A percentile compares a stretch with the other conserved stretches of the same genome.
Evolutionary conservation across 176 grass and related monocot species (phyloP).

Genomic region (Oryza glaberrima): DNA sequence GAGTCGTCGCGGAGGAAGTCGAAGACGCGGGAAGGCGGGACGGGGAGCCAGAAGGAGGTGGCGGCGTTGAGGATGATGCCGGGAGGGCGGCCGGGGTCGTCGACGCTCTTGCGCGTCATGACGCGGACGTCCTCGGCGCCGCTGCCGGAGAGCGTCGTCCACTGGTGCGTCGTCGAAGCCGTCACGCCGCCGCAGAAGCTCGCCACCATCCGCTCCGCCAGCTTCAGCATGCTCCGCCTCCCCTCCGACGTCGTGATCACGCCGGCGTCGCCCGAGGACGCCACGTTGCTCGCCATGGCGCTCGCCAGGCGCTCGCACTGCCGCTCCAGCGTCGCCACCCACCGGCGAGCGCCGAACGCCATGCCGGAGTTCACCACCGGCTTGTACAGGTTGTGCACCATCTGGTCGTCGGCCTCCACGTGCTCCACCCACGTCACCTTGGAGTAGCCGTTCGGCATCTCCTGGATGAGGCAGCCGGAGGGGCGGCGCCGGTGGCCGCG

Average conservation of each 20-base stretch:
- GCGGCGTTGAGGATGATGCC: conserved; percentile 86
- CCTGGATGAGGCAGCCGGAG: conserved; percentile 82
- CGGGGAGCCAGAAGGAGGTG: conserved; percentile 88
- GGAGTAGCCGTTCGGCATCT: conserved; percentile 85
- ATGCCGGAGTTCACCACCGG: conserved; percentile 71
- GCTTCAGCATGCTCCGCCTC: conserved; percentile 72
- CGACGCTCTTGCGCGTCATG: conserved; percentile 78
- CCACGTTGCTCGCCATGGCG: conserved; percentile 48
- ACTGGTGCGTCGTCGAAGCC: conserved; percentile 75
- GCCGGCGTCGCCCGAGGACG: conserved; percentile 37
- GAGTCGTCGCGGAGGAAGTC: conserved; percentile 70
- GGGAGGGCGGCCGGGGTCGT: conserved; percentile 72
- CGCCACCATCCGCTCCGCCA: conserved; percentile 76
- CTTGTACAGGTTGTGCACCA: conserved; percentile 74
- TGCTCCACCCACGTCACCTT: conserved; percentile 96
- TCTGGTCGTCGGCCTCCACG: conserved; percentile 65
- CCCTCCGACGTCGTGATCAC: conserved; percentile 71
- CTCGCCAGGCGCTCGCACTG: conserved; percentile 81
- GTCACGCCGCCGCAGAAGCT: conserved; percentile 88
- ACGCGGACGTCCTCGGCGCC: conserved; percentile 73
- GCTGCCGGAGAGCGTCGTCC: conserved; percentile 76
- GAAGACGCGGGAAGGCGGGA: conserved; percentile 58
- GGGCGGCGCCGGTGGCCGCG: conserved; percentile 61
- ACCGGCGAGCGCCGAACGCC: conserved; percentile 78
- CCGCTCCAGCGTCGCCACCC: conserved; percentile 67